phyloP scores from a whole-genome alignment of 1,139 yeast species.

The Entelexis paramagnoliae region DNA sequence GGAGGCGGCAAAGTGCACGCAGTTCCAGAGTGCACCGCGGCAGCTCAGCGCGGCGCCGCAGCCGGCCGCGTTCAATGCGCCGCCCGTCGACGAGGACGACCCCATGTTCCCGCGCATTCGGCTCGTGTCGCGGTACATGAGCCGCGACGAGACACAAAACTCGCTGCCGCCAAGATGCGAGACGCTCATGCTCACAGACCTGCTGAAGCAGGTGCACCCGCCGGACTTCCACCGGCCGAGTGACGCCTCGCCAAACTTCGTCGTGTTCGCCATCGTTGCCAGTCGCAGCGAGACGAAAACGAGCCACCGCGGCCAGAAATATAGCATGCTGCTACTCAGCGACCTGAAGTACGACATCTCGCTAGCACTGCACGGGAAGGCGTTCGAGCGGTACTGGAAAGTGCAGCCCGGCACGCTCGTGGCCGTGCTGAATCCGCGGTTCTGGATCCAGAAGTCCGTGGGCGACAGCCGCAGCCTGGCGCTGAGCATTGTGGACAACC shows the following conservation, averaged over 20 bases:
- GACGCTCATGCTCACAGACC: slow-evolving; percentile 34
- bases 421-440: slow-evolving; percentile 63
- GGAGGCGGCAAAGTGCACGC: background rate
- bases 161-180: slow-evolving; percentile 39
- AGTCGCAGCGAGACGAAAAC: slow-evolving; percentile 46
- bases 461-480: slow-evolving; percentile 43
- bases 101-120: slow-evolving; percentile 17
- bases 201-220: slow-evolving; percentile 42
- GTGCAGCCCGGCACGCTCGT: slow-evolving; percentile 63
- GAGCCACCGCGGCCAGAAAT: slow-evolving; percentile 41
- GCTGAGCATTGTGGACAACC: slow-evolving; percentile 43
- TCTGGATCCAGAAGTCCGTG: slow-evolving; percentile 36
- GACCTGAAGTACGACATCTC: slow-evolving; percentile 53
- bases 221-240: slow-evolving; percentile 62
- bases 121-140: slow-evolving; percentile 38
- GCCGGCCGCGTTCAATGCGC: slow-evolving; percentile 2
- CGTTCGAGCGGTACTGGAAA: slow-evolving; percentile 63
- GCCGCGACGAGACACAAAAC: slow-evolving; percentile 30
- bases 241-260: slow-evolving; percentile 53
- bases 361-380: slow-evolving; percentile 54
- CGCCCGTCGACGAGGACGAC: slow-evolving; percentile 5
- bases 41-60: background rate
- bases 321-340: slow-evolving; percentile 53
- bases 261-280: slow-evolving; percentile 56
- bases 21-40: slow-evolving; percentile 1